phyloP scores from a whole-genome alignment of 495 filamentous ascomycete species.

The Trichocladium uniseriatum region DNA sequence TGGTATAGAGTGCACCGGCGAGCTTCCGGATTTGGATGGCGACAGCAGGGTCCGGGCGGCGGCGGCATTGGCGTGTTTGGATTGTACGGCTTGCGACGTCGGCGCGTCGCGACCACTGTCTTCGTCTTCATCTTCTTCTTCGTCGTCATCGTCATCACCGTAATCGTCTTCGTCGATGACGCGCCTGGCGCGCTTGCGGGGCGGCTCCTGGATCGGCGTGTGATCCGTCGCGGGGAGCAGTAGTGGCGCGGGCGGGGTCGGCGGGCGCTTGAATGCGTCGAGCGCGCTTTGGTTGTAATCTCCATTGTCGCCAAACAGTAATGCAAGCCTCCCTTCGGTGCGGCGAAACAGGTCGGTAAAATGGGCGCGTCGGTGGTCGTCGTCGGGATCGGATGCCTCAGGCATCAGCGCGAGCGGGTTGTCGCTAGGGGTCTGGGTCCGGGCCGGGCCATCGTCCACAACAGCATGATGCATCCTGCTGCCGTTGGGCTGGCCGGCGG shows the following conservation, averaged over 20 bases:
- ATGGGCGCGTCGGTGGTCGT: conserved; percentile 35
- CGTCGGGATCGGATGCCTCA: conserved; percentile 44
- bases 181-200: conserved; percentile 42
- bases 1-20: conserved; percentile 44
- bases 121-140: conserved; percentile 44
- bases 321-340: conserved; percentile 38
- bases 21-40: conserved; percentile 50
- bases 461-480: conserved; percentile 20
- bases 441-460: conserved; percentile 31
- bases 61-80: conserved; percentile 45
- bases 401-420: conserved; percentile 33
- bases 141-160: conserved; percentile 78
- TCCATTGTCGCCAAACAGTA: conserved; percentile 75
- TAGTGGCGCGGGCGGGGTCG: conserved; percentile 22
- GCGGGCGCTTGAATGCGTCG: conserved; percentile 30
- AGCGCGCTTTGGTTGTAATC: conserved; percentile 38
- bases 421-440: conserved; percentile 32
- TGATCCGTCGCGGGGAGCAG: conserved; percentile 40
- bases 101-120: conserved; percentile 41
- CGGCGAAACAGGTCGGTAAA: conserved; percentile 37
- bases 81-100: conserved; percentile 47
- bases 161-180: conserved; percentile 68
- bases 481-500: conserved; percentile 27
- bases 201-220: conserved; percentile 37
- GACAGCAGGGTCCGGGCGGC: conserved; percentile 41